Evolutionary conservation across 2,329 filamentous ascomycete genomes (phyloP), one percentile per base, ranked within the genome.

Genomic region (Hymenoscyphus infarciens): DNA sequence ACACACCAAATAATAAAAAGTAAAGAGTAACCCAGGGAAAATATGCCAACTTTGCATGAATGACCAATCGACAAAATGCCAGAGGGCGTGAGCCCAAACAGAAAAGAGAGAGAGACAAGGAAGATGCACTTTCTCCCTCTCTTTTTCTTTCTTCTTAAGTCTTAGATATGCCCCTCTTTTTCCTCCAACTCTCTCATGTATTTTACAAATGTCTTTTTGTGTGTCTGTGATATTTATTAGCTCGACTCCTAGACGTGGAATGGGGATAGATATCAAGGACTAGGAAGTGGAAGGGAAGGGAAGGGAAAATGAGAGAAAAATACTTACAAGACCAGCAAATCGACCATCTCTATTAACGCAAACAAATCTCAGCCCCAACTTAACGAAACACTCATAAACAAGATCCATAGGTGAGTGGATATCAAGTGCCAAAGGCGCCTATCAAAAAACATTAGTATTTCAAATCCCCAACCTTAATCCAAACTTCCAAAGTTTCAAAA

Each of bases 121-220:
- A 27, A 27, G 25, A 27, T 27, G 25, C n/a, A 27, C 25, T 55
- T 25, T 38, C 6, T 11, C 33, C 33, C 8, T 31, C 33, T 11
- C 33, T 35, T 8, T 35, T 15, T 35, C 33, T 13, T 13, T 35
- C 33, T 35, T 35, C 29, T 31, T 31, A 31, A 57, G 62, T 66
- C 57, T 55, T 49, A 29, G 53, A 57, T 63, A 55, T 69, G 66
- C 15, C 66, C 68, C 39, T 71, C 70, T n/a, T 67, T 66, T 55
- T 88, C 82, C 73, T 95, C 90, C 55, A 93, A 78, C 72, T 96
- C 89, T 69, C 93, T 91, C 76, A 96, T 89, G 74, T 96, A 97
- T 75, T 91, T 93, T 64, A 97, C 94, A 79, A 99, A 98, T 3
- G 87, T 88, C 80, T 99, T 99, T 80, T 98, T 98, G 77, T 99